Conservation (phyloP, 768 basidiomycete species). For the Boletus edulis region DNA sequence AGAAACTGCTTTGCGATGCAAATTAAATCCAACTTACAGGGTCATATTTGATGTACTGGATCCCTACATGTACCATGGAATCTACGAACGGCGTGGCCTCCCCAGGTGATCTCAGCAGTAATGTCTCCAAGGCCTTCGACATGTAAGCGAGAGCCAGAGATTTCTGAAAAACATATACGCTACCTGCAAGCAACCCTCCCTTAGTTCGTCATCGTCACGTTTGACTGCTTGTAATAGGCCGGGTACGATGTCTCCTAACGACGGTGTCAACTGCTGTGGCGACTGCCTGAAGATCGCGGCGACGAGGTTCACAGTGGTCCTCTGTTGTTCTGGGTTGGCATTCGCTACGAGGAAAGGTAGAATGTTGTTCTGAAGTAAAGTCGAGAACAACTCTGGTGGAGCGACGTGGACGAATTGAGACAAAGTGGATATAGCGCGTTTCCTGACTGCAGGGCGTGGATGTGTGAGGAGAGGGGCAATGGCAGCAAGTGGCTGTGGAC, state of each 20-base stretch:
- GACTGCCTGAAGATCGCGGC: slow-evolving; percentile 78
- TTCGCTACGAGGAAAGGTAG: slow-evolving; percentile 54
- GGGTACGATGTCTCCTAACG: slow-evolving; percentile 62
- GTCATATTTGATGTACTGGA: slow-evolving; percentile 86
- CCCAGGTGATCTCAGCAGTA: slow-evolving; percentile 79
- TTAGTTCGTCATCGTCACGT: slow-evolving; percentile 78
- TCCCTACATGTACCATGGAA: slow-evolving; percentile 67
- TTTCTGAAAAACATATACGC: slow-evolving; percentile 1
- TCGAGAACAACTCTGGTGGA: slow-evolving; percentile 56
- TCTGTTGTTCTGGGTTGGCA: slow-evolving; percentile 64
- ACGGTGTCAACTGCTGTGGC: slow-evolving; percentile 60
- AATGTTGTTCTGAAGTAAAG: slow-evolving; percentile 58
- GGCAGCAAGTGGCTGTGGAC: slow-evolving; percentile 60
- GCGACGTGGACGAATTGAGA: slow-evolving; percentile 82
- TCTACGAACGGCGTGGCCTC: slow-evolving; percentile 75
- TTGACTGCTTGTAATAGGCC: slow-evolving; percentile 67
- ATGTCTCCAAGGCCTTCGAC: slow-evolving; percentile 70
- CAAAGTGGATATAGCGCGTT: slow-evolving; percentile 84
- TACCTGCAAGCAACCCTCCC: slow-evolving; percentile 79
- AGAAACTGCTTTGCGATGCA: not conserved
- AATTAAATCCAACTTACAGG: slow-evolving; percentile 50
- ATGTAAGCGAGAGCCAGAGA: slow-evolving; percentile 3
- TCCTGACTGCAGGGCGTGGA: slow-evolving; percentile 81
- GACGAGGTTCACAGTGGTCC: slow-evolving; percentile 75
- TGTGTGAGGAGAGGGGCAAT: slow-evolving; percentile 74